Base-by-base conservation (phyloP, 352 stramenopile genomes). In the Phytophthora nicotianae region DNA sequence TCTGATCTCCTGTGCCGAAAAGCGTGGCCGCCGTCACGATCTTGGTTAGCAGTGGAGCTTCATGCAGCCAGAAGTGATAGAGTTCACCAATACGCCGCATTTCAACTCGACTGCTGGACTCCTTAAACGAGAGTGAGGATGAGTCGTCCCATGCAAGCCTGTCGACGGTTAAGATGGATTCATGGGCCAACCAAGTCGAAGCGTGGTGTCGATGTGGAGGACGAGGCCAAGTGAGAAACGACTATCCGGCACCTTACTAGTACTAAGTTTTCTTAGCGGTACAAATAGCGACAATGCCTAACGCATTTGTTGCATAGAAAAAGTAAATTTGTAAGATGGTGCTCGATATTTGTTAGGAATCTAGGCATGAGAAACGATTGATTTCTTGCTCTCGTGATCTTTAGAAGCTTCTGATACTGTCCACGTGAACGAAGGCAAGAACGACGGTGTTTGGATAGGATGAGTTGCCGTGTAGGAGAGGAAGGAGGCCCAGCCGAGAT, bases 1-100 rank as follows among this genome's bases (percentile, higher is more conserved):
- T 68, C 23, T 68, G 70, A 65, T 89, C 80, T 13, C 72, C 80
- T 8, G 62, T 54, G 9, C 77, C 75, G 47, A 89, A 86, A 20
- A 89, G 68, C 13, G 70, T 58, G 20, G 64, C 68, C 3, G 80
- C 77, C 40, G 80, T 88, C 33, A 86, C 27, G 20, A 69, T 62
- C 64, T 89, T 88, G 27, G 77, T 87, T 38, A 84, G 50, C 56
- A 89, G 49, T n/a, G 80, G 80, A 6, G 72, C 60, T 43, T 73
- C 40, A 19, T 80, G 62, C 41, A 89, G 65, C 58, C 71, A 75
- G 38, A 62, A 67, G 24, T 78, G 58, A 52, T 89, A 89, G 23
- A 78, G 29, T 37, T 62, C 48, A 2, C 50, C 38, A 29, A 79
- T 53, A 10, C 63, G 50, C 8, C 58, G 66, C 70, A 79, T 79